These are phyloP conservation scores for Pichia sp. DNA, from an alignment of 1,139 yeast species.

Conservation along the genomic window DNA sequence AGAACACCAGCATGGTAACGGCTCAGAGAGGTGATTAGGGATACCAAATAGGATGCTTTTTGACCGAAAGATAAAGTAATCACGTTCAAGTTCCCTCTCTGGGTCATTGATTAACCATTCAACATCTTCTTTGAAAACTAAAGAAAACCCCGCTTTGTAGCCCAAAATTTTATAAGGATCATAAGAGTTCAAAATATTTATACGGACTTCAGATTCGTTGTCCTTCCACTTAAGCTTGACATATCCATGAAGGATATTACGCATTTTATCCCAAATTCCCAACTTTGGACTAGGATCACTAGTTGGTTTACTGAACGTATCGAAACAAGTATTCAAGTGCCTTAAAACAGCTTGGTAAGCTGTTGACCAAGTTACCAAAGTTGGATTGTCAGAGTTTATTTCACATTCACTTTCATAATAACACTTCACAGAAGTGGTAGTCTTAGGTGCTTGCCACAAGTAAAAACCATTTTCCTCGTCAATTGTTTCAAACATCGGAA, in stretches of 20 bases:
- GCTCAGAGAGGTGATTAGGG: conserved; percentile 60
- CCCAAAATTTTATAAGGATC: conserved; percentile 75
- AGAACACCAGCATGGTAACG: conserved; percentile 60
- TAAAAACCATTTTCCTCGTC: conserved; percentile 40
- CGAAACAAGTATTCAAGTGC: conserved; percentile 74
- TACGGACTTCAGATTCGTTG: conserved; percentile 51
- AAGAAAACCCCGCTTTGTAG: conserved; percentile 70
- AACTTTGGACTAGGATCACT: conserved; percentile 79
- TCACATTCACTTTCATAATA: conserved; percentile 58
- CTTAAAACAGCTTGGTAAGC: conserved; percentile 77
- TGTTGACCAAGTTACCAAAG: conserved; percentile 81
- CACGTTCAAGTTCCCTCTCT: conserved; percentile 32
- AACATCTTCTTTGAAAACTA: conserved; percentile 72
- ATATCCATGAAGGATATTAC: conserved; percentile 58
- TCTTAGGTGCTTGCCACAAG: conserved; percentile 65
- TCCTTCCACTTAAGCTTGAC: conserved; percentile 43
- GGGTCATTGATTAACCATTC: conserved; percentile 56
- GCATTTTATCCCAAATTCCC: conserved; percentile 78
- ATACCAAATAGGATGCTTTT: conserved; percentile 67
- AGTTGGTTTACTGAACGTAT: conserved; percentile 76
- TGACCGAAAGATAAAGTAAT: conserved; percentile 61
- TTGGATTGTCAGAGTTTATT: conserved; percentile 54
- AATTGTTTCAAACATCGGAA: conserved; percentile 53
- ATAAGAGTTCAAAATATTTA: conserved; percentile 65
- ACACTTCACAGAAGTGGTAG: conserved; percentile 72